phyloP scores from a whole-genome alignment of 2,329 filamentous ascomycete genomes.

The Xylaria sp. region DNA sequence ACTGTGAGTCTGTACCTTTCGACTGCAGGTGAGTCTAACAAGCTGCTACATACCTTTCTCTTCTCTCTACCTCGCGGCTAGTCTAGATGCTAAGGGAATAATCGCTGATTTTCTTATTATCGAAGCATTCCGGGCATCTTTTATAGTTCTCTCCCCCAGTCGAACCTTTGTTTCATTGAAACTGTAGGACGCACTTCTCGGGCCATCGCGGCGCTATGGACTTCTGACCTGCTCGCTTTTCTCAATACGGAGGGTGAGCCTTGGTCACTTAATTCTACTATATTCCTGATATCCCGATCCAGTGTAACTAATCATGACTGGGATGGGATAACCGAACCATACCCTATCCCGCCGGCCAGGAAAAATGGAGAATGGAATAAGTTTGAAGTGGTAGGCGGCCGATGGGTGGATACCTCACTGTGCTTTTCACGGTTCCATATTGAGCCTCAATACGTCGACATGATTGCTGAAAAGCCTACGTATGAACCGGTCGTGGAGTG shows the following conservation, averaged over 20 bases:
- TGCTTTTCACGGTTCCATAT: slow-evolving; percentile 20
- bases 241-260: slow-evolving; percentile 8
- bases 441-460: slow-evolving; percentile 13
- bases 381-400: neutral
- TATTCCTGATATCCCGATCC: slow-evolving; percentile 12
- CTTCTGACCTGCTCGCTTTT: neutral
- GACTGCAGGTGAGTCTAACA: slow-evolving; percentile 16
- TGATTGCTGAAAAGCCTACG: slow-evolving; percentile 6
- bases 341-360: neutral
- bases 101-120: neutral
- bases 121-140: slow-evolving; percentile 3
- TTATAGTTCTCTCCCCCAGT: neutral
- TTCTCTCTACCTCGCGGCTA: too few species aligned
- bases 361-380: slow-evolving; percentile 19
- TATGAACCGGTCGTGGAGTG: slow-evolving; percentile 9
- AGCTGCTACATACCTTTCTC: neutral
- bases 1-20: slow-evolving; percentile 11
- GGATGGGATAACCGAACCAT: neutral
- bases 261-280: slow-evolving; percentile 20
- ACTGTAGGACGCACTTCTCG: slow-evolving; percentile 6
- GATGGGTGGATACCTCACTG: slow-evolving; percentile 7
- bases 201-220: neutral
- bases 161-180: slow-evolving; percentile 23
- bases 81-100: too few species aligned
- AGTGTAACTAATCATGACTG: neutral